Evolutionary conservation across 148 eudicot species (phyloP).

Genomic region (Heliamphora exappendiculata): DNA sequence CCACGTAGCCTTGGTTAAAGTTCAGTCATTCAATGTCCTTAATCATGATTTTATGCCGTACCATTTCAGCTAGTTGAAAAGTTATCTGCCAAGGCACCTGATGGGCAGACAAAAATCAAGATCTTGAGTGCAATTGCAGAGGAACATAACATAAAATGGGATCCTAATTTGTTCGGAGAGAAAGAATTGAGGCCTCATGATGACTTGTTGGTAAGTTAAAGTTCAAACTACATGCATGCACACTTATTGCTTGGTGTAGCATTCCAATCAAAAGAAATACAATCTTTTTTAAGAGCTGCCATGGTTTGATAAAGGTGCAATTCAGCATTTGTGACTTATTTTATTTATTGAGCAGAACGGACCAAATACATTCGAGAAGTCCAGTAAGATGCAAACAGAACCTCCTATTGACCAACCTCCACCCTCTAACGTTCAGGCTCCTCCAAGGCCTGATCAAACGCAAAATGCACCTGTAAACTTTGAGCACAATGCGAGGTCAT

Average conservation of each 20-base stretch:
- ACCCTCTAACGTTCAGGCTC: slow-evolving; percentile 24
- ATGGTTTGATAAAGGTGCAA: neutral
- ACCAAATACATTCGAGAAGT: slow-evolving; percentile 32
- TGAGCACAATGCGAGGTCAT: slow-evolving; percentile 25
- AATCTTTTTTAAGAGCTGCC: neutral
- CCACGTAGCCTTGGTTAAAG: neutral
- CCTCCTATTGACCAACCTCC: slow-evolving; percentile 26
- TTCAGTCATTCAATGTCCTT: neutral
- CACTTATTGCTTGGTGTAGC: neutral
- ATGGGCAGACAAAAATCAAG: slow-evolving; percentile 76
- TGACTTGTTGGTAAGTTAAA: slow-evolving; percentile 47
- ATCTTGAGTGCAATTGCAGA: slow-evolving; percentile 74
- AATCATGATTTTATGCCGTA: slow-evolving; percentile 8
- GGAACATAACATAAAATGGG: slow-evolving; percentile 84
- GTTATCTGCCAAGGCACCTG: slow-evolving; percentile 78
- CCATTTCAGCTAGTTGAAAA: slow-evolving; percentile 80
- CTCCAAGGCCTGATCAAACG: slow-evolving; percentile 26
- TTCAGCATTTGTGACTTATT: neutral
- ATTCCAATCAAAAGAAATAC: neutral
- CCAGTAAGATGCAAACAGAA: slow-evolving; percentile 35
- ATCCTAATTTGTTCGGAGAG: slow-evolving; percentile 59
- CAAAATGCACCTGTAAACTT: slow-evolving; percentile 22
- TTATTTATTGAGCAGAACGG: slow-evolving; percentile 44
- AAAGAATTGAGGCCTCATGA: slow-evolving; percentile 40
- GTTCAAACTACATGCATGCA: neutral